Conservation (phyloP, 331 rosid species). For the Malus hybrid region DNA sequence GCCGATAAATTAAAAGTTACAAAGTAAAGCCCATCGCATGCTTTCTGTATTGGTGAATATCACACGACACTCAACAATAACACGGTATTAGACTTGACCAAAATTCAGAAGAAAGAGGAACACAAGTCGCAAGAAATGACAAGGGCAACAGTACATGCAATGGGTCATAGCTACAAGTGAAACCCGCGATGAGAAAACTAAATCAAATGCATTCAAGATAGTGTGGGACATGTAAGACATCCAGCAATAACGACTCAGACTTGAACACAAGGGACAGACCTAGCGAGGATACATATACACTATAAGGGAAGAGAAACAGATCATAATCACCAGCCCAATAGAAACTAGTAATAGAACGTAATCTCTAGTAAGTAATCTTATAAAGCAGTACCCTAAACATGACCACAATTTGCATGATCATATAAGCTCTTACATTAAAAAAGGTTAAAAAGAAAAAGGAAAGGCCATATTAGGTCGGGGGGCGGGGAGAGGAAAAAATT, state of each 20-base stretch:
- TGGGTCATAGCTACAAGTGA: background rate
- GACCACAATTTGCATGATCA: background rate
- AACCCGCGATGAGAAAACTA: background rate
- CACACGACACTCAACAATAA: background rate
- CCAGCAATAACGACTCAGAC: background rate
- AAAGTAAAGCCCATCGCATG: background rate
- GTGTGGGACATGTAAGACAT: background rate
- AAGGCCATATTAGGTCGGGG: background rate
- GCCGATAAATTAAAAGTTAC: background rate
- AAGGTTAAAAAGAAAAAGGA: background rate
- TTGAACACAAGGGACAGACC: background rate
- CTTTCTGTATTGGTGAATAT: no score
- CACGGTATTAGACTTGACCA: background rate
- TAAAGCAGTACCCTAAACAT: background rate
- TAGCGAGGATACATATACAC: background rate
- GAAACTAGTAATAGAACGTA: background rate
- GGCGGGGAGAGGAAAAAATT: background rate
- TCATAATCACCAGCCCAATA: background rate
- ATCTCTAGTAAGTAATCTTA: background rate
- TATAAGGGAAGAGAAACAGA: background rate
- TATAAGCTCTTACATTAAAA: background rate
- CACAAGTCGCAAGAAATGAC: background rate
- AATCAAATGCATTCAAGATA: background rate
- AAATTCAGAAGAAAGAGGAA: background rate
- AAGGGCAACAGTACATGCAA: background rate